A percentile compares a stretch with the other conserved stretches of the same genome.
phyloP scores from a whole-genome alignment of 2,329 filamentous ascomycete genomes.

The Bipolaris gigantea region DNA sequence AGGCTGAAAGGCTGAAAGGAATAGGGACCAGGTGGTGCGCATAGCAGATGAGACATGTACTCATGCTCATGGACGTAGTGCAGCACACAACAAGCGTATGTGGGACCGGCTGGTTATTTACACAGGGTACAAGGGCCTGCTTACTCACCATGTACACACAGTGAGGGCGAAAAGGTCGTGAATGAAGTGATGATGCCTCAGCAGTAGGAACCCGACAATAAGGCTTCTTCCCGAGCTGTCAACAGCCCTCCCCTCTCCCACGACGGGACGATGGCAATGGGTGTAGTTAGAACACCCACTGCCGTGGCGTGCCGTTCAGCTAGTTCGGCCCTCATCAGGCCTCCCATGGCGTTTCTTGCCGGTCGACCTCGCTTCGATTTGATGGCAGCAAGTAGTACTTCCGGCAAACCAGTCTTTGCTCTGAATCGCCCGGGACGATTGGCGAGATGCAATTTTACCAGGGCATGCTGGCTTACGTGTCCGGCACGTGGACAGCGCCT shows the following conservation, averaged over 20 bases:
- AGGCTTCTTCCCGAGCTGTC: not conserved
- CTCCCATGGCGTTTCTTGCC: not conserved
- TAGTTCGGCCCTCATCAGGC: not conserved
- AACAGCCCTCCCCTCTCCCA: not conserved
- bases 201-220: too few relatives aligned
- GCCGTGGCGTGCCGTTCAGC: not conserved
- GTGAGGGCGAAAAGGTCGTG: too few relatives aligned
- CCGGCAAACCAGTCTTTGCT: not conserved
- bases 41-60: too few relatives aligned
- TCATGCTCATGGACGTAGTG: too few relatives aligned
- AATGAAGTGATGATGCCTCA: too few relatives aligned
- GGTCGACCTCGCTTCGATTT: not conserved
- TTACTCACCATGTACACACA: too few relatives aligned
- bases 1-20: too few relatives aligned
- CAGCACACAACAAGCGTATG: too few relatives aligned
- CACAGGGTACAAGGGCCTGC: too few relatives aligned
- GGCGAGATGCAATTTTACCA: slow-evolving; percentile 5
- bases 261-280: not conserved
- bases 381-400: not conserved
- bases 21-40: too few relatives aligned
- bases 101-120: too few relatives aligned
- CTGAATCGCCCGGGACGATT: slow-evolving; percentile 14
- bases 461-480: slow-evolving; percentile 11
- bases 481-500: slow-evolving; percentile 5
- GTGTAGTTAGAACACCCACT: not conserved